These are phyloP conservation scores for Polytolypa hystricis DNA, from an alignment of 2,329 filamentous ascomycete species.

Conservation along the genomic window DNA sequence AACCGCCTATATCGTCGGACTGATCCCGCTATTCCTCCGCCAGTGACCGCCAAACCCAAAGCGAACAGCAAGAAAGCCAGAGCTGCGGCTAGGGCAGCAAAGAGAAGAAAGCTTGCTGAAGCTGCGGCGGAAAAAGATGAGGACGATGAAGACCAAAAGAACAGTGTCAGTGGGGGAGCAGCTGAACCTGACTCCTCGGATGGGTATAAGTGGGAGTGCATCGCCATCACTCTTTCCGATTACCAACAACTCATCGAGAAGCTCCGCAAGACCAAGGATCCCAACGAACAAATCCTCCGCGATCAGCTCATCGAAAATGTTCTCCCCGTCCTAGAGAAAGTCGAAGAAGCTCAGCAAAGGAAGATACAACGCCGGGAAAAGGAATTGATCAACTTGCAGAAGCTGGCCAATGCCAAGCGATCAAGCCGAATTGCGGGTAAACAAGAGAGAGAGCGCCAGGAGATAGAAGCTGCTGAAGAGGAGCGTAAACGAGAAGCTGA, in stretches of 20 bases:
- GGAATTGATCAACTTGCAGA: conserved; percentile 69
- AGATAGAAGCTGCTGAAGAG: conserved; percentile 60
- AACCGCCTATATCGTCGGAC: conserved; percentile 82
- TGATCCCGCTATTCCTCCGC: conserved; percentile 54
- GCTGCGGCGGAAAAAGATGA: conserved; percentile 30
- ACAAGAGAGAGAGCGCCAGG: conserved; percentile 63
- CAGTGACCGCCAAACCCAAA: conserved; percentile 48
- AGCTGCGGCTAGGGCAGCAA: conserved; percentile 55
- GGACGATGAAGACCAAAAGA: conserved; percentile 34
- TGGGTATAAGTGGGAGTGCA: conserved; percentile 77
- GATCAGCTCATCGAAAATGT: conserved; percentile 65
- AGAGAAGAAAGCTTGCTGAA: conserved; percentile 50
- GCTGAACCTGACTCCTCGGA: conserved; percentile 54
- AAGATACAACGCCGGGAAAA: conserved; percentile 66
- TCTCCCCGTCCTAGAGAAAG: conserved; percentile 71
- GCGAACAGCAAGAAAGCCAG: conserved; percentile 54
- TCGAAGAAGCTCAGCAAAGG: conserved; percentile 55
- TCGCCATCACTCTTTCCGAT: conserved; percentile 72
- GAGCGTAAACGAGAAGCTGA: conserved; percentile 56
- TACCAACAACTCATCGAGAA: conserved; percentile 60
- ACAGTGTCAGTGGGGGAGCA: conserved; percentile 26
- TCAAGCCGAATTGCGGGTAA: conserved; percentile 82
- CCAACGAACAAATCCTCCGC: conserved; percentile 71
- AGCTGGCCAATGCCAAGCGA: conserved; percentile 85
- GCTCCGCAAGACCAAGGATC: conserved; percentile 65